Base-by-base conservation (phyloP, 1,139 yeast genomes). In the Zygoascus hellenicus region DNA sequence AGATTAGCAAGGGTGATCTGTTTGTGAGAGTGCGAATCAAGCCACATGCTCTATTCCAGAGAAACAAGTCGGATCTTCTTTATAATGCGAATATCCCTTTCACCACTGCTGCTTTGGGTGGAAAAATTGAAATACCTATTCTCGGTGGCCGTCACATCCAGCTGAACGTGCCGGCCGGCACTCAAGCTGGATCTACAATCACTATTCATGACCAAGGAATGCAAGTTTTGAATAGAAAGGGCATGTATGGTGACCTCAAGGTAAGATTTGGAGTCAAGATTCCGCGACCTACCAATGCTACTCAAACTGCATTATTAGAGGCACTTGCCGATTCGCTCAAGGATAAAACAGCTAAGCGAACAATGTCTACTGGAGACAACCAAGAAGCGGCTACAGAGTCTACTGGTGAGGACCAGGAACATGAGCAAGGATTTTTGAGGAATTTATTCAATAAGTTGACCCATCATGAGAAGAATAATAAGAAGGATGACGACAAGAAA, bases 71-170 rank as follows among this genome's bases (percentile, higher is more conserved):
- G 51, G 80, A 84, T 59, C 74, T 92, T 53, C 65, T 84, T 49
- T 76, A 80, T 59, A 71, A 74, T 33, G 80, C 82, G 45, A 79
- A 79, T 41, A 80, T 92, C 47, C 83, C 94, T 43, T 86, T 89
- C 81, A 92, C 98, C 1, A 92, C 98, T 0, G 98, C 98, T 2
- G 92, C 96, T 0, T 72, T 92, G 43, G 99, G 99, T 50, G 99
- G 99, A 32, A 81, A 80, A 46, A 76, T 92, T 28, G 78, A 83
- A 42, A 80, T 92, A 11, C 97, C 97, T 34, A 90, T 97, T 0
- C 76, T 92, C 32, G 41, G 42, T 7, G 66, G 66, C 5, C 40
- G 36, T 5, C 65, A 63, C 40, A 72, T 94, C 51, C 83, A 89
- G 63, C 69, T 92, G 49, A 86, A 81, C 64, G 81, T 94, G n/a